These are phyloP conservation scores for Boletus huronensis DNA, from an alignment of 768 basidiomycete species.

Conservation along the genomic window DNA sequence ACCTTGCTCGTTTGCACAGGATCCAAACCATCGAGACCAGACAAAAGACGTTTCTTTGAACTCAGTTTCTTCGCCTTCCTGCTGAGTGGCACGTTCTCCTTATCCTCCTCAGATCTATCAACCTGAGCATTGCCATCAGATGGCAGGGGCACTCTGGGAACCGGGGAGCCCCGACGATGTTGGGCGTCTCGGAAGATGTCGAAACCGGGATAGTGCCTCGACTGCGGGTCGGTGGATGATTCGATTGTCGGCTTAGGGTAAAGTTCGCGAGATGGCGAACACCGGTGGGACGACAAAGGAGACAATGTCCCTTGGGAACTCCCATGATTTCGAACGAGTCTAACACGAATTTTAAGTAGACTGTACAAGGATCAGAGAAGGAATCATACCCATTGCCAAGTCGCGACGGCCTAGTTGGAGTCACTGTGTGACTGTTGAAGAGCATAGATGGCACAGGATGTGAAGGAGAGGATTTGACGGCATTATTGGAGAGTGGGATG, in stretches of 20 bases:
- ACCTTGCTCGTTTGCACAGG: slow-evolving; percentile 8
- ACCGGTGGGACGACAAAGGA: slow-evolving; percentile 10
- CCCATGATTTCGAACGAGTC: slow-evolving; percentile 9
- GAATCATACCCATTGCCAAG: slow-evolving; percentile 30
- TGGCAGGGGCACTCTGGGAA: neutral
- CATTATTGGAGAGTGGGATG: slow-evolving; percentile 33
- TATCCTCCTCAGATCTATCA: slow-evolving; percentile 39
- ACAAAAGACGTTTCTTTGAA: slow-evolving; percentile 22
- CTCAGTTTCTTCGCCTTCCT: slow-evolving; percentile 42
- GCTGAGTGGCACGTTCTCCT: slow-evolving; percentile 58
- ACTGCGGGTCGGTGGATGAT: slow-evolving; percentile 46
- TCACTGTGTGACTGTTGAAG: slow-evolving; percentile 17
- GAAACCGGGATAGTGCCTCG: slow-evolving; percentile 69
- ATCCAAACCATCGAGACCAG: slow-evolving; percentile 1
- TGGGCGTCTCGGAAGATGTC: slow-evolving; percentile 47
- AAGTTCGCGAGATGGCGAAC: slow-evolving; percentile 18
- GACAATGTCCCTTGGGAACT: slow-evolving; percentile 8
- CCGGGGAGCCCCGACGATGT: slow-evolving; percentile 9
- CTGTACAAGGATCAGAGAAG: slow-evolving; percentile 24
- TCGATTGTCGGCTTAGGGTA: slow-evolving; percentile 35
- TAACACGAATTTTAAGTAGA: slow-evolving; percentile 34
- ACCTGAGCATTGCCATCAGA: neutral
- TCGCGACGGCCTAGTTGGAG: slow-evolving; percentile 35
- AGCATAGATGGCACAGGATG: slow-evolving; percentile 31
- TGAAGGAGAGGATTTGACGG: slow-evolving; percentile 15